Evolutionary conservation across 1,139 yeast species (phyloP), one percentile per base, ranked within the genome.

Genomic region (Kluyveromyces marxianus): DNA sequence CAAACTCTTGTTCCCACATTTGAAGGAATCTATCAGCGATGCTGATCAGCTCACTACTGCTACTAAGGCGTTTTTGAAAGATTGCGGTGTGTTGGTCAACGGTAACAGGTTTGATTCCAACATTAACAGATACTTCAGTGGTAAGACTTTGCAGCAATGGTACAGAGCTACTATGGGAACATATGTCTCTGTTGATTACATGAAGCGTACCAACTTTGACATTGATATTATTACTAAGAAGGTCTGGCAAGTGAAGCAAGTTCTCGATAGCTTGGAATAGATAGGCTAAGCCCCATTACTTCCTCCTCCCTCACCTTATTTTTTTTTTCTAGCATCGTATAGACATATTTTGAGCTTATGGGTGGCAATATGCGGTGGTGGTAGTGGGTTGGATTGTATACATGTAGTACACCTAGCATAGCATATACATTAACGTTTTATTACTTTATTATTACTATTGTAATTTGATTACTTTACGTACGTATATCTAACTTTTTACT

Each of bases 1-100:
- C 65, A 85, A 81, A 61, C 71, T 86, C 39, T 71, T 67, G 41
- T 62, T 72, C 35, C 72, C 75, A 8, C 55, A 61, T 25, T 32
- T 47, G 4, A 30, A 40, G 10, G 39, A 39, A n/a, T 27, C 36
- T 4, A 38, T 36, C 10, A 54, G 78, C n/a, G 59, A 63, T 3
- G 70, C 75, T 25, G 74, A 77, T 24, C 39, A 52, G 25, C 45
- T 67, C 24, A 39, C 52, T 6, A 25, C 41, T 1, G 46, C 48
- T 3, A 47, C 65, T 40, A 44, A 52, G 1, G 39, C 50, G 6
- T 52, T 66, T 32, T 42, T 65, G 34, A 50, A 56, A 7, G 52
- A 55, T 34, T 48, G 57, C 5, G 51, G 56, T 3, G 55, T 52
- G 7, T 31, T 58, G 4, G 44, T 50, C 4, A 47, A 47, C 37